A percentile compares a stretch with the other conserved stretches of the same genome.
phyloP scores from a whole-genome alignment of 2,329 filamentous ascomycete genomes.

The Thelonectria olida region DNA sequence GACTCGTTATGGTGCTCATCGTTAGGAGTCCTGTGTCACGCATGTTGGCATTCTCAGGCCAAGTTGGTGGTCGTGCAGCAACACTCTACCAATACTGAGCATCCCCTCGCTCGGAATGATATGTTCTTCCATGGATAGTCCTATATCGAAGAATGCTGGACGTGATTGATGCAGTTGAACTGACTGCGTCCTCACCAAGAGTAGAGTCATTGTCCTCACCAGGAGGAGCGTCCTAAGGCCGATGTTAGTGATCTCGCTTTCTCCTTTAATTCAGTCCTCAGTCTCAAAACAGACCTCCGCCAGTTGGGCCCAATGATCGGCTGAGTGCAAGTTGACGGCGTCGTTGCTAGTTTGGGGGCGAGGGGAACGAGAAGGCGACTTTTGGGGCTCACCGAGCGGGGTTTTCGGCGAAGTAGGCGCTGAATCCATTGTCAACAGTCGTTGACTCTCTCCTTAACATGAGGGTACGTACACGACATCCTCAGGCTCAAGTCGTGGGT shows the following conservation, averaged over 20 bases:
- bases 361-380: neutral
- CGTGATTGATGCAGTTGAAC: constrained; percentile 35
- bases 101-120: neutral
- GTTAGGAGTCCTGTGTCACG: constrained; percentile 18
- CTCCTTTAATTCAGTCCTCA: too few species aligned
- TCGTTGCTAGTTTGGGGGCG: neutral
- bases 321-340: neutral
- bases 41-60: neutral
- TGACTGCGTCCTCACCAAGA: constrained; percentile 23
- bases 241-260: neutral
- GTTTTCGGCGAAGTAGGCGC: neutral
- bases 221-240: neutral
- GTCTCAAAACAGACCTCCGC: neutral
- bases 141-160: constrained; percentile 1
- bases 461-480: neutral
- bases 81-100: neutral
- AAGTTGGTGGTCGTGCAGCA: neutral
- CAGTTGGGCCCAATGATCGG: constrained; percentile 1
- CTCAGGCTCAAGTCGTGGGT: neutral
- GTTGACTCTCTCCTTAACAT: too few species aligned
- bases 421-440: neutral
- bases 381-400: neutral
- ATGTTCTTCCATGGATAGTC: neutral
- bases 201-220: constrained; percentile 28
- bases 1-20: constrained; percentile 31